These are phyloP conservation scores for Pichia norvegensis DNA, from an alignment of 1,139 yeast genomes.

Conservation along the genomic window DNA sequence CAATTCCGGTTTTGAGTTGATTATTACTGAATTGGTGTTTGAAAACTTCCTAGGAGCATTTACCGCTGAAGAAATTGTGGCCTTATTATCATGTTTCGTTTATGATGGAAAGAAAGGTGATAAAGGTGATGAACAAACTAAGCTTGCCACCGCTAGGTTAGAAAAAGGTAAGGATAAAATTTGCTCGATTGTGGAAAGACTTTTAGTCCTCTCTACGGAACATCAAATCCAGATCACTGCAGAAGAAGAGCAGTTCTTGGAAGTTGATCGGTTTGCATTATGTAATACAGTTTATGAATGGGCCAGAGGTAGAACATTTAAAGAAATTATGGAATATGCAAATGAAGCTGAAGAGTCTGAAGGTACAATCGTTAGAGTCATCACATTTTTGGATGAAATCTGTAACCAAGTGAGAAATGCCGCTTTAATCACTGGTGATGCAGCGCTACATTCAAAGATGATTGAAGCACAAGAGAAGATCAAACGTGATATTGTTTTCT, in stretches of 20 bases:
- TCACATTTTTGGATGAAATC: slow-evolving; percentile 86
- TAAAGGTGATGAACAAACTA: slow-evolving; percentile 36
- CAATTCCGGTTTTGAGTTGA: slow-evolving; percentile 84
- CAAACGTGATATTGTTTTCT: slow-evolving; percentile 93
- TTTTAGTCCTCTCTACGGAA: slow-evolving; percentile 54
- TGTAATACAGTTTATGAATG: slow-evolving; percentile 95
- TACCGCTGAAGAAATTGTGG: slow-evolving; percentile 94
- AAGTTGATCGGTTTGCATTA: slow-evolving; percentile 78
- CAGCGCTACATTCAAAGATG: slow-evolving; percentile 81
- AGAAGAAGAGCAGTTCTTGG: slow-evolving; percentile 80
- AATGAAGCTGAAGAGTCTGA: slow-evolving; percentile 58
- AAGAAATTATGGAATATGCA: slow-evolving; percentile 72
- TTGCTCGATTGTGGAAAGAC: slow-evolving; percentile 57
- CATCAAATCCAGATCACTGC: slow-evolving; percentile 70
- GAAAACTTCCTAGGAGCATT: slow-evolving; percentile 90
- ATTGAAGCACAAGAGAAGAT: slow-evolving; percentile 87
- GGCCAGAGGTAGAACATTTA: slow-evolving; percentile 93
- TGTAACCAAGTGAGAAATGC: slow-evolving; percentile 94
- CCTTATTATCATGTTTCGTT: slow-evolving; percentile 82
- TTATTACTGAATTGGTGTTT: slow-evolving; percentile 78
- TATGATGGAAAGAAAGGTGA: slow-evolving; percentile 62
- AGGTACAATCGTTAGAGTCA: slow-evolving; percentile 96
- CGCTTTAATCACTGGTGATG: slow-evolving; percentile 90
- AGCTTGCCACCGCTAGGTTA: slow-evolving; percentile 67
- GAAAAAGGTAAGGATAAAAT: slow-evolving; percentile 71